Conservation (phyloP, 805 yeast species). For the Diddensiella santjacobensis region DNA sequence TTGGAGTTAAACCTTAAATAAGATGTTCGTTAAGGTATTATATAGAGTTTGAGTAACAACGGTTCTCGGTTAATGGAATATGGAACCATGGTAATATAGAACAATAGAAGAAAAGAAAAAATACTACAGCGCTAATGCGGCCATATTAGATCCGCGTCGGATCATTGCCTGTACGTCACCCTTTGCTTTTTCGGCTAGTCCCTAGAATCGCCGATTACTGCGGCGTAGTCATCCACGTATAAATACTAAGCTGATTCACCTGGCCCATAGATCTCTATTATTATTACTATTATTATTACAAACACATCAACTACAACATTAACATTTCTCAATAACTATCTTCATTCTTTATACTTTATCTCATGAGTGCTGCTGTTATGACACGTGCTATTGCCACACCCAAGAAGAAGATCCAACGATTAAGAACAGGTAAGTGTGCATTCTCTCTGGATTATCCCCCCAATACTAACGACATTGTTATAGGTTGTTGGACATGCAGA, state of each 20-base stretch:
- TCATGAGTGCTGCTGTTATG: constrained; percentile 4
- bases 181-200: neutral
- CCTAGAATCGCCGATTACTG: neutral
- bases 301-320: neutral
- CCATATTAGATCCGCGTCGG: too few species aligned
- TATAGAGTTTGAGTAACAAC: too few species aligned
- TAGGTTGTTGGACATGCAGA: constrained; percentile 28
- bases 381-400: neutral
- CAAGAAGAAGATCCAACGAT: constrained; percentile 23
- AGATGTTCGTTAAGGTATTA: too few species aligned
- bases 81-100: too few species aligned
- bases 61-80: too few species aligned
- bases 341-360: too few species aligned
- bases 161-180: neutral
- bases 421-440: constrained; percentile 16
- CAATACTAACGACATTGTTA: neutral
- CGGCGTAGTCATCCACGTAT: neutral
- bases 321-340: neutral
- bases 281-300: neutral
- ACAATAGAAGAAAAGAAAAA: too few species aligned
- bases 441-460: neutral
- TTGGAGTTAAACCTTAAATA: too few species aligned
- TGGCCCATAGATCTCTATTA: neutral
- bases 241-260: neutral
- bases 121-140: too few species aligned